phyloP scores from a whole-genome alignment of 805 yeast genomes.

The Torulaspora delbrueckii region DNA sequence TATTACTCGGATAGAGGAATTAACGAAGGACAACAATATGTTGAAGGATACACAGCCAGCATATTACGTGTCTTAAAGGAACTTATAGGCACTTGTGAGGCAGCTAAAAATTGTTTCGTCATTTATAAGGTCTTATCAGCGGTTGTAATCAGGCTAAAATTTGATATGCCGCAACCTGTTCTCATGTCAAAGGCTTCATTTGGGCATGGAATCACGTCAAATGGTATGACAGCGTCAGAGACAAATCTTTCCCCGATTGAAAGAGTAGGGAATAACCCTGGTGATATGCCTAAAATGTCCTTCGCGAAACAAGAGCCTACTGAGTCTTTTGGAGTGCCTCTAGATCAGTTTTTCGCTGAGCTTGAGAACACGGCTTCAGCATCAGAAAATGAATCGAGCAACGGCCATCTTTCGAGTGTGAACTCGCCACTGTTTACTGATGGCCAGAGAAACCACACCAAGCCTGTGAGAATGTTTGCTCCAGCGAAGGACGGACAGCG shows the following conservation, averaged over 20 bases:
- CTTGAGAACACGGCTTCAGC: slow-evolving; percentile 33
- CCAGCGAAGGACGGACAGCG: slow-evolving; percentile 46
- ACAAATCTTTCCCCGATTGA: slow-evolving; percentile 3
- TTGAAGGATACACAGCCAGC: slow-evolving; percentile 45
- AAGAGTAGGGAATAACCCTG: background rate
- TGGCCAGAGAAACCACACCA: slow-evolving; percentile 1
- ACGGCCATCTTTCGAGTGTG: slow-evolving; percentile 10
- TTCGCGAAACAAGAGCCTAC: slow-evolving; percentile 3
- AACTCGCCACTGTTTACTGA: slow-evolving; percentile 8
- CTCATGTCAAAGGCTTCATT: background rate
- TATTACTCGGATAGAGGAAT: slow-evolving; percentile 62
- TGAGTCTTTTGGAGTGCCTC: slow-evolving; percentile 16
- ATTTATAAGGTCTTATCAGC: slow-evolving; percentile 67
- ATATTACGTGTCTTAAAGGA: slow-evolving; percentile 57
- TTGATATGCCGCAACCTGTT: slow-evolving; percentile 16
- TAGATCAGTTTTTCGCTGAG: slow-evolving; percentile 48
- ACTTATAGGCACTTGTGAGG: slow-evolving; percentile 66
- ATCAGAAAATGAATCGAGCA: slow-evolving; percentile 11
- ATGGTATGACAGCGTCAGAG: background rate
- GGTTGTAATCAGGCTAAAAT: slow-evolving; percentile 61
- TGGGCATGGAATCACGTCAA: background rate
- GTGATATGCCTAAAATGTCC: slow-evolving; percentile 9
- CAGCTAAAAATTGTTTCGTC: slow-evolving; percentile 66
- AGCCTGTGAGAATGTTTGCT: slow-evolving; percentile 4
- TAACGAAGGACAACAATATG: slow-evolving; percentile 42